A percentile compares a stretch with the other conserved stretches of the same genome.
phyloP scores from a whole-genome alignment of 2,329 filamentous ascomycete species.

The Taxawa tesnikishii region DNA sequence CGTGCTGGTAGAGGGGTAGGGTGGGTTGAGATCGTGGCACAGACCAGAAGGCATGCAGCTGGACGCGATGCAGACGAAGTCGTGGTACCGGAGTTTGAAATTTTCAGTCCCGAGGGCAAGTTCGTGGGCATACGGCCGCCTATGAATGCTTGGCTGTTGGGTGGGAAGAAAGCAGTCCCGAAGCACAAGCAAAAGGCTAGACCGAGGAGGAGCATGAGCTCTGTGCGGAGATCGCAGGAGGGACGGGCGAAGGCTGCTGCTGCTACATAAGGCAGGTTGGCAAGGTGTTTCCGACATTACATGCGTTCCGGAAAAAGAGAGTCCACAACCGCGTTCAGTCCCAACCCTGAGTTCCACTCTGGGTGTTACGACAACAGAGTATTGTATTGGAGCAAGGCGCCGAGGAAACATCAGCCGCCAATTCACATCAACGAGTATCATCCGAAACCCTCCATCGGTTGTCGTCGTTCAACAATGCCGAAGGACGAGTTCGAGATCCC shows the following conservation, averaged over 20 bases:
- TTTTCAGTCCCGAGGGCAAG: conserved; percentile 75
- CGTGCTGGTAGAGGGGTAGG: conserved; percentile 80
- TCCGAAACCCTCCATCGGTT: too few species aligned
- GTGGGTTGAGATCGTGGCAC: conserved; percentile 80
- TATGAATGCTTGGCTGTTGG: conserved; percentile 58
- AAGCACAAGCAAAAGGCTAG: conserved; percentile 39
- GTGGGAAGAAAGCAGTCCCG: conserved; percentile 40
- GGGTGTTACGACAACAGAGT: too few species aligned
- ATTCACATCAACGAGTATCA: too few species aligned
- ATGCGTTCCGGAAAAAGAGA: too few species aligned
- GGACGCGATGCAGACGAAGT: conserved; percentile 10
- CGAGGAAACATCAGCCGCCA: too few species aligned
- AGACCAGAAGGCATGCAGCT: too few species aligned
- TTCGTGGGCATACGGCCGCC: conserved; percentile 57
- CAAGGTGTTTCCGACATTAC: too few species aligned
- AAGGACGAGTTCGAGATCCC: background rate
- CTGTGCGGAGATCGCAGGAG: conserved; percentile 6
- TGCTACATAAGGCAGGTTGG: background rate
- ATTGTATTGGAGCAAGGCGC: too few species aligned
- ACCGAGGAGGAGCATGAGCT: conserved; percentile 51
- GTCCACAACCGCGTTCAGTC: too few species aligned
- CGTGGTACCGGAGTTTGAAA: conserved; percentile 58
- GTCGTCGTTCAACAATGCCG: too few species aligned
- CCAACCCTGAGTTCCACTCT: too few species aligned
- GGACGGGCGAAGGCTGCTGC: conserved; percentile 4